Evolutionary conservation across 805 yeast genomes (phyloP).

Genomic region (Yamadazyma sp.): DNA sequence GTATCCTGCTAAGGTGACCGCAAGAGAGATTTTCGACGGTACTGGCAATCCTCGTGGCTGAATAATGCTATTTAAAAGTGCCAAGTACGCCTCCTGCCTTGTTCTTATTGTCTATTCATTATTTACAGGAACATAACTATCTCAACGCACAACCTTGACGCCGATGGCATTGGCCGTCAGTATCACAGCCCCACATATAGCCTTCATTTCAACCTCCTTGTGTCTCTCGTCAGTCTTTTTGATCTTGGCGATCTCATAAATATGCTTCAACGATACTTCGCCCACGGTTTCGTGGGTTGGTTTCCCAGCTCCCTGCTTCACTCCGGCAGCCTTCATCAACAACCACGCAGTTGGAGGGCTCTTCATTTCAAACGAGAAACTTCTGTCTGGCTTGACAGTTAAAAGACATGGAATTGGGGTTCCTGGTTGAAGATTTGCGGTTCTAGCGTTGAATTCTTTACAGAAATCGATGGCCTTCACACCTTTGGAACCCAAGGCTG

Average conservation of each 20-base stretch:
- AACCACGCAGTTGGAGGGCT: conserved; percentile 92
- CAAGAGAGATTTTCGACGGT: too few species aligned
- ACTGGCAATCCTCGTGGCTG: too few species aligned
- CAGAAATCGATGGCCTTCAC: conserved; percentile 98
- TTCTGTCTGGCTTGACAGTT: conserved; percentile 87
- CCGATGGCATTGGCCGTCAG: conserved; percentile 92
- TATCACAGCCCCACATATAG: conserved; percentile 77
- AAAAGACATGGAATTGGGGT: conserved; percentile 86
- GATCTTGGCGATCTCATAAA: conserved; percentile 92
- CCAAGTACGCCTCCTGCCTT: too few species aligned
- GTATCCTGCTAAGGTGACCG: too few species aligned
- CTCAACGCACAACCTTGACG: conserved; percentile 69
- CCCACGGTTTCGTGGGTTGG: conserved; percentile 68
- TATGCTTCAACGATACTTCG: conserved; percentile 72
- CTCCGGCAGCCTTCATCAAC: conserved; percentile 75
- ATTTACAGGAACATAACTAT: conserved; percentile 12
- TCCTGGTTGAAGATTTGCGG: conserved; percentile 83
- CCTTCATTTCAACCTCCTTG: conserved; percentile 63
- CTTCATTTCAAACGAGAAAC: conserved; percentile 81
- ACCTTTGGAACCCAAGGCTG: conserved; percentile 97
- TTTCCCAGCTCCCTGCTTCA: conserved; percentile 74
- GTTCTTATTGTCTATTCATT: conserved; percentile 2
- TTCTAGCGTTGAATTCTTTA: conserved; percentile 96
- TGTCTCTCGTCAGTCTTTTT: conserved; percentile 86
- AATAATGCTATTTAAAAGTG: too few species aligned